Evolutionary conservation across 2,329 filamentous ascomycete genomes (phyloP), one percentile per base, ranked within the genome.

Genomic region (Trichoderma breve): DNA sequence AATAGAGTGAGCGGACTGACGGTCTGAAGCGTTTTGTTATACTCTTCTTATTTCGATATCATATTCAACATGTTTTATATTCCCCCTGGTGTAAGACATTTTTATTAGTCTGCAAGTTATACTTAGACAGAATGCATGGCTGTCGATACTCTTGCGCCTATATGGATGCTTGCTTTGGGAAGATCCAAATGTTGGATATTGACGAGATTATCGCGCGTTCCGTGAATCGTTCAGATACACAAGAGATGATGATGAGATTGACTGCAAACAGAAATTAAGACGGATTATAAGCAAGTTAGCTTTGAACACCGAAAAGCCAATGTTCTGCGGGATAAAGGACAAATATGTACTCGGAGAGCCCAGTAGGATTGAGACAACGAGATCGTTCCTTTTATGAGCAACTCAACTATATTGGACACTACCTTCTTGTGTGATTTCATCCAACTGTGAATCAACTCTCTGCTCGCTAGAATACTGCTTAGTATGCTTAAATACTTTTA

Each of bases 281-380:
- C 0, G 86, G 83, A 18, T 90, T 89, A 4, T 85, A 24, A 91
- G 81, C 6, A 91, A 78, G 34, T 75, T 77, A 5, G 86, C 85
- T 18, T 85, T 78, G 75, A 89, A 86, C 4, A 85, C 86, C 72
- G 81, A 77, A 77, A 88, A 88, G 2, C 82, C 87, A 0, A 89
- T 79, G 5, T 81, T 79, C 57, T 83, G 83, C 1, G 89, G 80
- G 5, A 84, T 86, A 7, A 88, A 82, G 0, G 88, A 88, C 4
- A 90, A 81, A 70, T 89, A 89, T 4, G 81, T 80, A 12, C 78
- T 78, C 0, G 85, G 83, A 0, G 87, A 85, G 0, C 76, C 80
- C 1, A 80, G 78, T 0, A n/a, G 87, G 87, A 6, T 88, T 85
- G 55, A 82, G 61, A 83, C 84, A 0, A 82, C 77, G 1, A 88